Conservation (phyloP, 208 protist genomes). For the Wallacemonas collosoma region DNA sequence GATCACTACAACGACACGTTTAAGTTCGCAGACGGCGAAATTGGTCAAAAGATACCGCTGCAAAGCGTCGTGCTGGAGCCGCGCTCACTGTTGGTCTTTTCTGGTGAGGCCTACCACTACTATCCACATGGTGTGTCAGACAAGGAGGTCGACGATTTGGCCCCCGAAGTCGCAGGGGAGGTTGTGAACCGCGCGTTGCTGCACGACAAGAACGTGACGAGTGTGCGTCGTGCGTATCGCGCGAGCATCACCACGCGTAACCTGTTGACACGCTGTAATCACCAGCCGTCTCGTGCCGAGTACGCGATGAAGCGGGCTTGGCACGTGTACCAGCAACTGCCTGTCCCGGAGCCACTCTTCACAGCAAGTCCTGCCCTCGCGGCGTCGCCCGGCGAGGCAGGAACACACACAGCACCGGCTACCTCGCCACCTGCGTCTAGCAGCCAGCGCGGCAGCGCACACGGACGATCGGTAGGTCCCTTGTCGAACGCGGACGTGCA, state of each 20-base stretch:
- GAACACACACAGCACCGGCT: no score
- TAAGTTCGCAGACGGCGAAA: constrained; percentile 74
- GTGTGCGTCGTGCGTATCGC: constrained; percentile 65
- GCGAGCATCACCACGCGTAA: constrained; percentile 88
- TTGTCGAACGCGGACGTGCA: constrained; percentile 8
- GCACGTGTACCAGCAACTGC: constrained; percentile 78
- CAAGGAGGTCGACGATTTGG: constrained; percentile 57
- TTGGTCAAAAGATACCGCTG: constrained; percentile 59
- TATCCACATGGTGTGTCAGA: constrained; percentile 89
- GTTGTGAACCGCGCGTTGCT: constrained; percentile 83
- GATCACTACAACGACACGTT: constrained; percentile 95
- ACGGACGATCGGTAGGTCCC: neutral
- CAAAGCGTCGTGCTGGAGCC: constrained; percentile 87
- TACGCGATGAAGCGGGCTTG: constrained; percentile 89
- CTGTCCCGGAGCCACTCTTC: constrained; percentile 65
- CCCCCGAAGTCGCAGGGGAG: constrained; percentile 49
- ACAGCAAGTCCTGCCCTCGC: constrained; percentile 25
- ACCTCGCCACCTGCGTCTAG: no score
- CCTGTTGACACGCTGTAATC: constrained; percentile 84
- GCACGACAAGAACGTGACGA: constrained; percentile 45
- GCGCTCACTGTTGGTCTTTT: constrained; percentile 85
- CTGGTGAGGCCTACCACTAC: constrained; percentile 80
- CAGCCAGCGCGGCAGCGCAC: no score
- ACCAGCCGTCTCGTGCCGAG: constrained; percentile 76
- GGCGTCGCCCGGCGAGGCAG: neutral